phyloP scores from a whole-genome alignment of 257 asterid species.

The Lycium barbarum region DNA sequence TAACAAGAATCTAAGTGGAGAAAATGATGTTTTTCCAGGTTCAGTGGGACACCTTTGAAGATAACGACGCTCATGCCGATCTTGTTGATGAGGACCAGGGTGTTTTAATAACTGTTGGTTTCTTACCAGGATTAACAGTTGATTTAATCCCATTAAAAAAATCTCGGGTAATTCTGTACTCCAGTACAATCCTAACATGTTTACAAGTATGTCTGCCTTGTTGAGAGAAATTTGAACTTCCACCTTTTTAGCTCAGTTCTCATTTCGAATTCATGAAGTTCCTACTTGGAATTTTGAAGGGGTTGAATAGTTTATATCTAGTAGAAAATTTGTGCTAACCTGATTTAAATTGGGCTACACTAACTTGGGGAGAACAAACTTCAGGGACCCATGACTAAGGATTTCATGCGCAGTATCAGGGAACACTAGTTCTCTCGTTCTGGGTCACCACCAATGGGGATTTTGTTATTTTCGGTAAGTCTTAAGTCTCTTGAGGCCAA shows the following conservation, averaged over 20 bases:
- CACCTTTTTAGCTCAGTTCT: background rate
- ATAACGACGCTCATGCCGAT: constrained; percentile 42
- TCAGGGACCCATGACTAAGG: constrained; percentile 57
- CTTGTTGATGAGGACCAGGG: constrained; percentile 45
- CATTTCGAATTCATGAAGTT: background rate
- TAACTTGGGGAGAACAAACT: constrained; percentile 24
- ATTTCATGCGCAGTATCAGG: constrained; percentile 65
- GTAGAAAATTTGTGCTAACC: background rate
- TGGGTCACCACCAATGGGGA: constrained; percentile 72
- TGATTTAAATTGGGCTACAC: constrained; percentile 19
- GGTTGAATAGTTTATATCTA: background rate
- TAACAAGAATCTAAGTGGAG: background rate
- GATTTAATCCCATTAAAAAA: constrained; percentile 54
- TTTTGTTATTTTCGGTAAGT: constrained; percentile 76
- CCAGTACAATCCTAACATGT: background rate
- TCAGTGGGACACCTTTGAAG: constrained; percentile 64
- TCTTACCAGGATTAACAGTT: constrained; percentile 71
- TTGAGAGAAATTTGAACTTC: constrained; percentile 1
- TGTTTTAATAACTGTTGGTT: constrained; percentile 72
- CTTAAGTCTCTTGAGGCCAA: background rate
- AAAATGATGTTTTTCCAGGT: constrained; percentile 52
- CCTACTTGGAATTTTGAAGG: background rate
- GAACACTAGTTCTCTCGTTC: constrained; percentile 58
- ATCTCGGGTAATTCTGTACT: constrained; percentile 25
- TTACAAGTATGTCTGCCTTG: background rate